Base-by-base conservation (phyloP, 495 filamentous ascomycete genomes). In the Aspergillus sclerotioniger region DNA sequence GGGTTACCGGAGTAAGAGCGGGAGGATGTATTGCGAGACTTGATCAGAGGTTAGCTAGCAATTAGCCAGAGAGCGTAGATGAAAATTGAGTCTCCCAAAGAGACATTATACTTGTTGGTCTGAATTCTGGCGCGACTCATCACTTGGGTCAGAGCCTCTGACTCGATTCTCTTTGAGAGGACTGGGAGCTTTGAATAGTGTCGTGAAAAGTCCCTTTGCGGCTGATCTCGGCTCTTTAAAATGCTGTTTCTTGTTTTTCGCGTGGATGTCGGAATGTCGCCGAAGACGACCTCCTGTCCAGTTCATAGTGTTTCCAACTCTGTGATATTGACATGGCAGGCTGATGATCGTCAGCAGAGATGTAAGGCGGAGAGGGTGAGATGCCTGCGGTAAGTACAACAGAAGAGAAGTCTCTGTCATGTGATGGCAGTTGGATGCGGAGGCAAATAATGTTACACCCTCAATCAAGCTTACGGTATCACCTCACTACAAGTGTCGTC, bases 231-330 rank as follows among this genome's bases (percentile, higher is more conserved):
- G 59, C 32, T 64, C 72, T 32, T 62, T 62, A 51, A 71, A 71
- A 25, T 63, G 65, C 43, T 67, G 69, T 35, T 63, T 71, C 49
- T 71, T 71, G 31, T 53, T 28, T 48, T 67, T 71, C 29, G 58
- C 64, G 37, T 69, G 63, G 29, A 61, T 67, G 43, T 59, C 63
- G 3, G 73, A 70, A 53, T 76, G 70, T 20, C 75, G 74, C 33
- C 66, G 69, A 37, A 79, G 63, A 43, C 72, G 74, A 32, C 76
- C 75, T 61, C 76, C 75, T 45, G 72, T 77, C 76, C 76, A 78
- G 50, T 79, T 78, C 76, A 78, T 79, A 0, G 29, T 59, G 21
- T 4, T 33, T 9, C n/a, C 13, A n/a, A 41, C 37, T 6, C 10
- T n/a, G 12, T n/a, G 12, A 41, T n/a, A 9, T 3, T 25, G 25